Evolutionary conservation across 768 basidiomycete genomes (phyloP), one percentile per base, ranked within the genome.

Genomic region (Naganishia vaughanmartiniae): DNA sequence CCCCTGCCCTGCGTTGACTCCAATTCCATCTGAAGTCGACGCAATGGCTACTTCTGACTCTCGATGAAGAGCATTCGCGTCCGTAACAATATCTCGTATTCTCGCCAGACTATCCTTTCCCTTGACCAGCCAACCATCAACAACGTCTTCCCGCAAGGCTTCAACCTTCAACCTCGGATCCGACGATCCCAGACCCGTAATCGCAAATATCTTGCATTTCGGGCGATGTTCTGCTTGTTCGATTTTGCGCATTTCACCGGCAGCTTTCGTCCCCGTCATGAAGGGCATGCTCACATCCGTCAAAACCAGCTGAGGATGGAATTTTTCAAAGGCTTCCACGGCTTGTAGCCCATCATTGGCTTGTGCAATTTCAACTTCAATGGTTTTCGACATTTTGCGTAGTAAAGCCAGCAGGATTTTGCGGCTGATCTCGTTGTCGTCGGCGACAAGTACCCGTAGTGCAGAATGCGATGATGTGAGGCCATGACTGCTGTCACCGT

Each of bases 201-300:
- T 66, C 11, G 77, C 77, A 66, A 73, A 76, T 3, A 78, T 78
- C 21, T 56, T 58, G 54, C 65, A 68, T 11, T 42, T 36, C 7
- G 67, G 54, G 19, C 54, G 33, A 53, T 57, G 28, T 34, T 66
- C 14, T 19, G 65, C 54, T 30, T 66, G 54, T 45, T 72, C 60
- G 19, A 76, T 51, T 28, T 68, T 67, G 36, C 77, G 63, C 76
- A 78, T 78, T 70, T 70, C 51, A 0, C 66, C 58, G 5, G 77
- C 72, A 0, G 76, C 70, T 2, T 73, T 69, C 34, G 76, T 65
- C 12, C 78, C 78, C 54, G 76, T 74, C 76, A 77, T 75, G 6
- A 63, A 55, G 6, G 78, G 78, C 78, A 79, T 79, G 5, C 74
- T 75, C 0, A 79, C 72, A 66, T 79, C 78, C 26, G 76, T 77